A percentile compares a stretch with the other conserved stretches of the same genome.
phyloP scores from a whole-genome alignment of 2,329 filamentous ascomycete genomes.

The Grosmannia clavigera region DNA sequence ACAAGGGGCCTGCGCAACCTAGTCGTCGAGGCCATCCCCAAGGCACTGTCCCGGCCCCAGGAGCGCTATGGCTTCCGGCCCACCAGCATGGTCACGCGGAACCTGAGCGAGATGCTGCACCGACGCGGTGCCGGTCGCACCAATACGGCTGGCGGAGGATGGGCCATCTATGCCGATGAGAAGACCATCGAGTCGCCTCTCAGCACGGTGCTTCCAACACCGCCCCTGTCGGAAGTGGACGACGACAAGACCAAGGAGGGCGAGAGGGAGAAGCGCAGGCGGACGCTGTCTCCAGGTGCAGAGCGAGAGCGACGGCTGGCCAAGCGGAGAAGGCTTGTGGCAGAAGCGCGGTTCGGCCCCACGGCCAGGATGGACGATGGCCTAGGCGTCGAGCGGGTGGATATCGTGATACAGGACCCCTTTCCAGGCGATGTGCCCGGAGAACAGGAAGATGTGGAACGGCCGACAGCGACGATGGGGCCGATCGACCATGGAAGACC shows the following conservation, averaged over 20 bases:
- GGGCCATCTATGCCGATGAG: conserved; percentile 65
- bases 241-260: conserved; percentile 12
- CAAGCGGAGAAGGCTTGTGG: conserved; percentile 50
- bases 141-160: conserved; percentile 64
- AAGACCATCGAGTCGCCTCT: conserved; percentile 40
- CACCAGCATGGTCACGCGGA: conserved; percentile 59
- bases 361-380: conserved; percentile 43
- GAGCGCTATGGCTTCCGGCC: conserved; percentile 57
- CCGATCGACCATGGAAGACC: background rate
- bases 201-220: conserved; percentile 35
- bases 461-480: background rate
- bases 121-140: conserved; percentile 57
- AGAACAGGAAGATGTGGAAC: conserved; percentile 2
- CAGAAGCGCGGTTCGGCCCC: conserved; percentile 59
- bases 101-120: conserved; percentile 55
- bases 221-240: conserved; percentile 29
- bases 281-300: conserved; percentile 15
- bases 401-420: conserved; percentile 45
- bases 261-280: conserved; percentile 10
- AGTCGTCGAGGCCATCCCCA: conserved; percentile 68
- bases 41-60: conserved; percentile 64
- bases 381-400: conserved; percentile 48
- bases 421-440: conserved; percentile 26
- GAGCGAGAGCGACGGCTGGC: conserved; percentile 22
- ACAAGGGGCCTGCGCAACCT: conserved; percentile 54